These are phyloP conservation scores for Populus hybrid DNA, from an alignment of 441 rosid species.

Conservation along the genomic window DNA sequence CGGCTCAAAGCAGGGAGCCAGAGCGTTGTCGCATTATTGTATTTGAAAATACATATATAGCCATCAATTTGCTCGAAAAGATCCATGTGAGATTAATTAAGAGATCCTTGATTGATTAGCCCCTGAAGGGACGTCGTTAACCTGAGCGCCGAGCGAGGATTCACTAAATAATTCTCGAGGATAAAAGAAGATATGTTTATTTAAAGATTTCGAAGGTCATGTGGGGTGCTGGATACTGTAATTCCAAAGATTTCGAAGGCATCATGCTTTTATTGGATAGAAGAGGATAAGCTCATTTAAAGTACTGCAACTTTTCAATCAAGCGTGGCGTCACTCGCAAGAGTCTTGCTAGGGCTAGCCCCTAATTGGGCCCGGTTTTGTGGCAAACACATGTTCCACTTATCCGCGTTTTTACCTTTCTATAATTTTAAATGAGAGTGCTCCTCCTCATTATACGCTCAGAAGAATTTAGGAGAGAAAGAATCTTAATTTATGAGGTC, in stretches of 20 bases:
- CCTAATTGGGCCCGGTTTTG: not conserved
- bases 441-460: too few species aligned
- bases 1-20: not conserved
- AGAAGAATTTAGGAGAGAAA: too few species aligned
- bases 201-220: too few species aligned
- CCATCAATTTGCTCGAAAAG: not conserved
- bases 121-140: not conserved
- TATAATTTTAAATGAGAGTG: not conserved
- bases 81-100: too few species aligned
- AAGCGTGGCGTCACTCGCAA: not conserved
- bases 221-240: not conserved
- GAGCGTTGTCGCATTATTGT: not conserved
- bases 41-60: not conserved
- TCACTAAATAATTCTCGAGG: not conserved
- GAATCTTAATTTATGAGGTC: too few species aligned
- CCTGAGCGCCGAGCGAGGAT: not conserved
- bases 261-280: constrained; percentile 23
- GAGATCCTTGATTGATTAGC: not conserved
- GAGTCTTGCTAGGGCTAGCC: not conserved
- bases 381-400: not conserved
- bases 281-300: constrained; percentile 25
- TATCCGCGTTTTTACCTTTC: not conserved
- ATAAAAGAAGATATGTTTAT: not conserved
- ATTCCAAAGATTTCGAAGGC: not conserved
- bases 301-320: not conserved